These are phyloP conservation scores for Penicillium sp. DNA, from an alignment of 2,329 filamentous ascomycete genomes.

Conservation along the genomic window DNA sequence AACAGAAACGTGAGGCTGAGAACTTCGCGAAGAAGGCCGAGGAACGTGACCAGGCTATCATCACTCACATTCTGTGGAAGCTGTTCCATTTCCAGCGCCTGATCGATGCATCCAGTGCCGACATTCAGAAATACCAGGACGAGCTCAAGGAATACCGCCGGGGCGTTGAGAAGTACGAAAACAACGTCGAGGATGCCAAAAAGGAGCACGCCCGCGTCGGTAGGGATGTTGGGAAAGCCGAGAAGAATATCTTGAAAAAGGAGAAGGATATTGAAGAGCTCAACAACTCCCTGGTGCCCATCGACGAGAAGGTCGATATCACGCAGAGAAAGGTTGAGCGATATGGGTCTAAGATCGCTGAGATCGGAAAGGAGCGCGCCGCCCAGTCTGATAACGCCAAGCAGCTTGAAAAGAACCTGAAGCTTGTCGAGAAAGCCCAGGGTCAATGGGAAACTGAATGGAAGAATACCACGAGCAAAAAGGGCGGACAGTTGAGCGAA, in stretches of 20 bases:
- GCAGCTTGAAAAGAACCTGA: conserved; percentile 76
- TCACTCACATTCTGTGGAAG: conserved; percentile 95
- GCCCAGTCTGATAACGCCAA: conserved; percentile 66
- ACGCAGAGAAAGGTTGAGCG: conserved; percentile 68
- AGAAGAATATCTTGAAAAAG: conserved; percentile 79
- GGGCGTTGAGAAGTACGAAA: conserved; percentile 80
- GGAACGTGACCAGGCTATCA: conserved; percentile 84
- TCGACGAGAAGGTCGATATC: conserved; percentile 87
- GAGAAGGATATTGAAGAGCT: conserved; percentile 85
- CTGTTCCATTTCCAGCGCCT: conserved; percentile 90
- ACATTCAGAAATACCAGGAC: conserved; percentile 91
- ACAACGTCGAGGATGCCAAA: conserved; percentile 74
- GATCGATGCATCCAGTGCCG: conserved; percentile 85
- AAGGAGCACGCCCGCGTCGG: conserved; percentile 76
- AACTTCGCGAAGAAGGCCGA: conserved; percentile 88
- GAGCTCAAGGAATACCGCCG: conserved; percentile 90
- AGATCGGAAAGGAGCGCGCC: conserved; percentile 73
- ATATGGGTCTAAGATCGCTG: conserved; percentile 65
- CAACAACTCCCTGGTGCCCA: conserved; percentile 79
- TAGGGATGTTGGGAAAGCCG: conserved; percentile 75
- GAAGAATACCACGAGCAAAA: conserved; percentile 77
- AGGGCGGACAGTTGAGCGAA: conserved; percentile 81
- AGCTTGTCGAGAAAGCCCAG: conserved; percentile 83
- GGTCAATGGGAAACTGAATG: conserved; percentile 85
- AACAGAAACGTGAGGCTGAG: conserved; percentile 94